Evolutionary conservation across 1,139 yeast genomes (phyloP).

Genomic region (Diutina ranongensis): DNA sequence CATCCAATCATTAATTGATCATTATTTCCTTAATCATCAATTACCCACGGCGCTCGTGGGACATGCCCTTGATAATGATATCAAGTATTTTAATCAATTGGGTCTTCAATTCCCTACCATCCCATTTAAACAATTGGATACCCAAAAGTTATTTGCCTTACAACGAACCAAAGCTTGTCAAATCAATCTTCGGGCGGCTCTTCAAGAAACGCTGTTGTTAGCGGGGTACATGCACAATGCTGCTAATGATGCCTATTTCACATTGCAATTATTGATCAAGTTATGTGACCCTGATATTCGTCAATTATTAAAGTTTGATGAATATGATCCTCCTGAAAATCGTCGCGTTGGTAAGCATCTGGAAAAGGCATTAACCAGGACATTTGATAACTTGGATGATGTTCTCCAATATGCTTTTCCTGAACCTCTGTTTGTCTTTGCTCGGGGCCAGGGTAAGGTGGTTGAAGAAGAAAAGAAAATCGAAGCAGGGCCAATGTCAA

Average conservation of each 20-base stretch:
- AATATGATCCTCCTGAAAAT: constrained; percentile 1
- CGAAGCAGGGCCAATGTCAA: too few species aligned
- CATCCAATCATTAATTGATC: constrained; percentile 30
- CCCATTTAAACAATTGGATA: constrained; percentile 28
- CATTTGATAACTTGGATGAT: not conserved
- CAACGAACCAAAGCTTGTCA: not conserved
- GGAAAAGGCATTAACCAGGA: not conserved
- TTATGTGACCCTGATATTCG: constrained; percentile 45
- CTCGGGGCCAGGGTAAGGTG: not conserved
- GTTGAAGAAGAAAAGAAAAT: not conserved
- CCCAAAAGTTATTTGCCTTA: constrained; percentile 29
- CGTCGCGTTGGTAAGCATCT: not conserved
- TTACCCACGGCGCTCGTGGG: constrained; percentile 40
- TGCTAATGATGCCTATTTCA: constrained; percentile 72
- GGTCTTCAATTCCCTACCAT: not conserved
- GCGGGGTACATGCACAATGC: constrained; percentile 50
- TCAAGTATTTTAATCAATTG: constrained; percentile 13
- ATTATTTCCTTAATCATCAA: constrained; percentile 14
- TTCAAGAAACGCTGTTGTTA: not conserved
- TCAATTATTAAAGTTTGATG: constrained; percentile 16
- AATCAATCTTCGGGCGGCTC: not conserved
- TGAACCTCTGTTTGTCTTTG: not conserved
- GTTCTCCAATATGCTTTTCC: not conserved
- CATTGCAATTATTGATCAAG: constrained; percentile 41
- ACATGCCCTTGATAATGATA: constrained; percentile 52